phyloP scores from a whole-genome alignment of 2,329 filamentous ascomycete genomes.

The Zymoseptoria tritici region DNA sequence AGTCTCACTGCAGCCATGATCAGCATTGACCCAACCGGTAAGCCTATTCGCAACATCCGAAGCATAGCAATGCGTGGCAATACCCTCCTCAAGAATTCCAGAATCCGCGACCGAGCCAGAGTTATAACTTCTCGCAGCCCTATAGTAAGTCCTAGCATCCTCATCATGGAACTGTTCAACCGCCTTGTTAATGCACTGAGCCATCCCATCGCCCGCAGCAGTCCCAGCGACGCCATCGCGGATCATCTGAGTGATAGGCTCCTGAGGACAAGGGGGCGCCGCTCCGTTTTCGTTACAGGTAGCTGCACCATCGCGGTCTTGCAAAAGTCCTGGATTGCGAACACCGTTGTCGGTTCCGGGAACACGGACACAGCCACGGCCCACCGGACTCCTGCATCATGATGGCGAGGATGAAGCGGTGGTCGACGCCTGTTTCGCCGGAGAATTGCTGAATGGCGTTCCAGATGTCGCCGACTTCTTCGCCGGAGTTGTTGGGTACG shows the following conservation, averaged over 20 bases:
- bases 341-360: conserved; percentile 36
- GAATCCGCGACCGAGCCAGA: conserved; percentile 31
- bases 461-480: conserved; percentile 27
- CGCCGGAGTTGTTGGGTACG: no score
- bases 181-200: conserved; percentile 29
- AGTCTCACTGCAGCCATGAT: not conserved
- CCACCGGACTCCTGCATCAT: conserved; percentile 42
- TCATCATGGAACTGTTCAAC: conserved; percentile 26
- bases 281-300: conserved; percentile 7
- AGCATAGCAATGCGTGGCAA: conserved; percentile 48
- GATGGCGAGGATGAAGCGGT: conserved; percentile 39
- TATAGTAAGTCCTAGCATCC: conserved; percentile 40
- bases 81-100: conserved; percentile 38
- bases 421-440: conserved; percentile 27
- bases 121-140: conserved; percentile 46
- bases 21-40: conserved; percentile 31
- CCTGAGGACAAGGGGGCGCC: conserved; percentile 32
- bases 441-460: conserved; percentile 31
- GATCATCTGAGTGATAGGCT: conserved; percentile 35
- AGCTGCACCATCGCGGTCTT: conserved; percentile 19
- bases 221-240: conserved; percentile 39
- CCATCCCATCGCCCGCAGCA: conserved; percentile 31
- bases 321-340: conserved; percentile 28
- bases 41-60: conserved; percentile 46
- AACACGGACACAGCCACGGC: conserved; percentile 42